Evolutionary conservation across 2,329 filamentous ascomycete genomes (phyloP).

Genomic region (Albifimbria verrucaria): DNA sequence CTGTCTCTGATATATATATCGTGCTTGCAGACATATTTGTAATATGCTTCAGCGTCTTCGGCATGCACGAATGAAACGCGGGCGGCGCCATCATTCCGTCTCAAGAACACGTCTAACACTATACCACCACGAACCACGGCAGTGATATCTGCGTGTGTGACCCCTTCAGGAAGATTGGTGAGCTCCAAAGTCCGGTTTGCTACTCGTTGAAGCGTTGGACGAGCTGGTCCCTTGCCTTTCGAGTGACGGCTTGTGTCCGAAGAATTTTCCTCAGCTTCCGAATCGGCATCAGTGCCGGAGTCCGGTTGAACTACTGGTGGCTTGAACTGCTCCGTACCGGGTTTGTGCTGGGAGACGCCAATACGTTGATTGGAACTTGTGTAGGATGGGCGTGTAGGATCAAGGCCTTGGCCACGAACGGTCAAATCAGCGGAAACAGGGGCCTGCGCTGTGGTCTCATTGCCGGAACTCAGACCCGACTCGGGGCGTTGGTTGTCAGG

Average conservation of each 20-base stretch:
- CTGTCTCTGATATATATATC: slow-evolving; percentile 68
- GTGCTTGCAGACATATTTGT: slow-evolving; percentile 59
- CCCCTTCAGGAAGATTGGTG: slow-evolving; percentile 56
- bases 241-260: background rate
- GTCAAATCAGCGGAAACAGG: background rate
- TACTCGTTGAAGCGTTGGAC: slow-evolving; percentile 23
- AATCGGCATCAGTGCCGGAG: background rate
- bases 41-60: slow-evolving; percentile 60
- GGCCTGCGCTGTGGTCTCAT: background rate
- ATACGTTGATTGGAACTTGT: background rate
- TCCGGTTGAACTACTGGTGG: background rate
- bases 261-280: background rate
- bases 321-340: background rate
- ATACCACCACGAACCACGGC: slow-evolving; percentile 65
- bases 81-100: slow-evolving; percentile 54
- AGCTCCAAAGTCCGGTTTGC: slow-evolving; percentile 59
- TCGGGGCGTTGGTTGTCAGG: too few species aligned
- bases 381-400: background rate
- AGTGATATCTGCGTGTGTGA: slow-evolving; percentile 64
- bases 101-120: slow-evolving; percentile 66
- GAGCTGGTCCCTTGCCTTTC: background rate
- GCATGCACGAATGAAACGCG: slow-evolving; percentile 68
- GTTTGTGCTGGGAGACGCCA: background rate
- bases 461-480: background rate
- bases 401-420: background rate